A percentile compares a stretch with the other conserved stretches of the same genome.
phyloP scores from a whole-genome alignment of 305 asterid genomes.

The Ilex paraguariensis region DNA sequence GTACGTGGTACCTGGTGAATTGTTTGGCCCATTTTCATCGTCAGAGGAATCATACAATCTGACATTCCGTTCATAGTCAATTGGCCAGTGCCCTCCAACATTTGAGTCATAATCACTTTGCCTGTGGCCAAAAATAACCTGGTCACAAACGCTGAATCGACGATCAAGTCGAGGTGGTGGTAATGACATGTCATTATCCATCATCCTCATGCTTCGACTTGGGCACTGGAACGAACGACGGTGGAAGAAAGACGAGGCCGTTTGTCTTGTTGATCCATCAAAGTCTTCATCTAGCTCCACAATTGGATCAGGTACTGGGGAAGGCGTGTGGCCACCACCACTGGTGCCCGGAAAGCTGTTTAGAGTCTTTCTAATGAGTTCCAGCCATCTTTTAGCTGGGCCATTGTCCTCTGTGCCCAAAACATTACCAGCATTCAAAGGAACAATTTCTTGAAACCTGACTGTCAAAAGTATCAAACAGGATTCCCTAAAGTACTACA shows the following conservation, averaged over 20 bases:
- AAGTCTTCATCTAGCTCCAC: constrained; percentile 86
- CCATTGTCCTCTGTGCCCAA: constrained; percentile 92
- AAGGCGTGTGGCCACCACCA: constrained; percentile 54
- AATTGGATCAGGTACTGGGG: constrained; percentile 77
- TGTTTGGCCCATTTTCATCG: constrained; percentile 66
- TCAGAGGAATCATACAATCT: constrained; percentile 75
- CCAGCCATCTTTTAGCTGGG: constrained; percentile 88
- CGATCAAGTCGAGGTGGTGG: constrained; percentile 70
- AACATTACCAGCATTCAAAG: constrained; percentile 95
- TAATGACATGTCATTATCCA: constrained; percentile 45
- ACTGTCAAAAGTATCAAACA: constrained; percentile 12
- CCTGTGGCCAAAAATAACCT: constrained; percentile 54
- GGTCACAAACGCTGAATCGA: constrained; percentile 80
- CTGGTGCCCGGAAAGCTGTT: constrained; percentile 75
- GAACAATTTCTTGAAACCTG: constrained; percentile 99
- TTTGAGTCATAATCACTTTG: constrained; percentile 57
- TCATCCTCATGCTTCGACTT: constrained; percentile 83
- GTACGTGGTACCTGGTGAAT: constrained; percentile 41
- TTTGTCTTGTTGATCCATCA: constrained; percentile 62
- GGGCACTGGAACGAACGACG: constrained; percentile 70
- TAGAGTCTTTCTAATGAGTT: constrained; percentile 66
- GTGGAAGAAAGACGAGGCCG: constrained; percentile 50
- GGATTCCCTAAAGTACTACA: constrained; percentile 1
- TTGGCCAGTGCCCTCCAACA: constrained; percentile 39
- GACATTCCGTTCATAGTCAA: constrained; percentile 38